phyloP scores from a whole-genome alignment of 495 filamentous ascomycete species.

The Aspergillus carlsbadensis region DNA sequence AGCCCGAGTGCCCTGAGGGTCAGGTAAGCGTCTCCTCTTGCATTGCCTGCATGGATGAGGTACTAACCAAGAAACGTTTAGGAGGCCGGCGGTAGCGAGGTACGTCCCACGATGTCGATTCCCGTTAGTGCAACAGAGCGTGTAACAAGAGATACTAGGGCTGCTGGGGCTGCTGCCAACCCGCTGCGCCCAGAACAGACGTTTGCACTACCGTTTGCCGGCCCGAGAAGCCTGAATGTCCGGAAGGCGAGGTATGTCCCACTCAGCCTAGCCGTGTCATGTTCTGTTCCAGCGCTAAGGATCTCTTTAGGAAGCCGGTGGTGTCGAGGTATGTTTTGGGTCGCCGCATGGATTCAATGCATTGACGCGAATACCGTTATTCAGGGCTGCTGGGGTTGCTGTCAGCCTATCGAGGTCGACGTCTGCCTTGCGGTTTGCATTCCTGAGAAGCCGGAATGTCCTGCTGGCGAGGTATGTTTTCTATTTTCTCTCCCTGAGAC shows the following conservation, averaged over 20 bases:
- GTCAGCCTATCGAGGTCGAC: background rate
- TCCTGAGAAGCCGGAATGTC: background rate
- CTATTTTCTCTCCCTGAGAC: background rate
- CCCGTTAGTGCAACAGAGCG: background rate
- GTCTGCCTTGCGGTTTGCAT: slow-evolving; percentile 1
- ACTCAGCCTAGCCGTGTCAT: background rate
- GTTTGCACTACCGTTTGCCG: background rate
- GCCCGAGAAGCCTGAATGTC: background rate
- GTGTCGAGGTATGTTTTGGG: background rate
- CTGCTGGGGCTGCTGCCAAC: background rate
- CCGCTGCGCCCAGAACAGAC: background rate
- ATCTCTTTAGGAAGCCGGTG: background rate
- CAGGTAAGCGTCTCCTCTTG: background rate
- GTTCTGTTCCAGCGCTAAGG: background rate
- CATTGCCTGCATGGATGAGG: background rate
- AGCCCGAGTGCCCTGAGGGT: slow-evolving; percentile 6
- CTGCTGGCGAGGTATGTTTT: background rate
- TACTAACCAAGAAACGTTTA: background rate
- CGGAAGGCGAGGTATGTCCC: background rate
- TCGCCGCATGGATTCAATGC: too few species aligned
- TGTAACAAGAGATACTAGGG: background rate
- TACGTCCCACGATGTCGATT: background rate
- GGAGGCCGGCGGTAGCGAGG: slow-evolving; percentile 8
- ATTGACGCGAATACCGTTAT: too few species aligned
- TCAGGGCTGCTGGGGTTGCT: slow-evolving; percentile 14